Conservation (phyloP, 257 asterid genomes). For the Asclepias syriaca region DNA sequence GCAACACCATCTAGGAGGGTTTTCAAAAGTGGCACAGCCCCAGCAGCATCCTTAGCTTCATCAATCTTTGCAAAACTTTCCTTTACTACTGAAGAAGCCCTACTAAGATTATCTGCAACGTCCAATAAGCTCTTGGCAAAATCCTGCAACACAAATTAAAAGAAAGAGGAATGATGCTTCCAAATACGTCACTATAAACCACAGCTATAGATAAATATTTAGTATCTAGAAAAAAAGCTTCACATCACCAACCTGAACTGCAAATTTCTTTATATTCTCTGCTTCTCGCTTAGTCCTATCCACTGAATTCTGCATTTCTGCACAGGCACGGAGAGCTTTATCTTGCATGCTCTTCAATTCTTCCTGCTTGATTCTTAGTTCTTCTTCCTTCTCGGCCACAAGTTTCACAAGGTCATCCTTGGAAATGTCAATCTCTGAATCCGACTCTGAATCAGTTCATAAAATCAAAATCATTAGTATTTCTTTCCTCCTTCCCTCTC, state of each 20-base stretch:
- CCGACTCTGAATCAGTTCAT: conserved; percentile 49
- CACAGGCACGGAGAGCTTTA: conserved; percentile 58
- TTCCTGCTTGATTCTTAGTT: conserved; percentile 42
- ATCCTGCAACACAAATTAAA: conserved; percentile 46
- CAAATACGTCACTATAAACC: neutral
- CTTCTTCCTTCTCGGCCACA: conserved; percentile 59
- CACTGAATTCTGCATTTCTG: conserved; percentile 83
- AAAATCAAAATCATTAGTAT: conserved; percentile 39
- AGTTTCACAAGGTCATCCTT: conserved; percentile 72
- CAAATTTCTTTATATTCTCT: conserved; percentile 76
- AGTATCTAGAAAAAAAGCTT: neutral
- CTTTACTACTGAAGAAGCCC: conserved; percentile 89
- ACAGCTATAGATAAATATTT: neutral
- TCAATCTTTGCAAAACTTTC: conserved; percentile 71
- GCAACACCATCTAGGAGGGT: conserved; percentile 94
- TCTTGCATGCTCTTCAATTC: conserved; percentile 65
- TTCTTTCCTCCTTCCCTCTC: conserved; percentile 27
- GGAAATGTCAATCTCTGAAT: conserved; percentile 50
- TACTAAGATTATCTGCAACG: conserved; percentile 74
- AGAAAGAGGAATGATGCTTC: conserved; percentile 1
- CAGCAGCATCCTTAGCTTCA: conserved; percentile 52
- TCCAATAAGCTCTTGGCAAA: conserved; percentile 76
- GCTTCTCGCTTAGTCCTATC: conserved; percentile 74
- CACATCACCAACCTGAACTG: conserved; percentile 55
- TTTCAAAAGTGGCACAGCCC: conserved; percentile 74